A percentile compares a stretch with the other conserved stretches of the same genome.
Evolutionary conservation across 2,329 filamentous ascomycete genomes (phyloP).

Genomic region (Fusarium sulawesiense): DNA sequence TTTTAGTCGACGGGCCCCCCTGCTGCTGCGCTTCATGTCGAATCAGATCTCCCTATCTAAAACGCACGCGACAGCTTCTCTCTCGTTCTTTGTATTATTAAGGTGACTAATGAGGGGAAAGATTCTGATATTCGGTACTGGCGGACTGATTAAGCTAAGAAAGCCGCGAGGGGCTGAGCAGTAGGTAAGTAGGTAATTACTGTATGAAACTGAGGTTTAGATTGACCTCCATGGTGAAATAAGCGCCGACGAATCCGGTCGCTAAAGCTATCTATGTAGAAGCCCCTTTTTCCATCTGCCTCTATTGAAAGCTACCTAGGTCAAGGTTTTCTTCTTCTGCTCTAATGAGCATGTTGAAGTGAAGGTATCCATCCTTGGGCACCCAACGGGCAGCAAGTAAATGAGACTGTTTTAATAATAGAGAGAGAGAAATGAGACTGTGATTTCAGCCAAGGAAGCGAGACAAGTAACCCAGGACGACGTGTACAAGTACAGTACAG

Average conservation of each 20-base stretch:
- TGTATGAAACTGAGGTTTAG: constrained; percentile 20
- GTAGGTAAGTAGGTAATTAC: neutral
- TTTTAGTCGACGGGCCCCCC: constrained; percentile 12
- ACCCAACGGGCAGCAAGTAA: constrained; percentile 40
- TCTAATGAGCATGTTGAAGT: constrained; percentile 6
- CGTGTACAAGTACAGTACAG: constrained; percentile 2
- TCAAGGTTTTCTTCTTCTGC: constrained; percentile 11
- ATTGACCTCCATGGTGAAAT: constrained; percentile 2
- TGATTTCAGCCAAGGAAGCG: constrained; percentile 32
- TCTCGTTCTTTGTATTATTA: constrained; percentile 1
- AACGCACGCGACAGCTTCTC: constrained; percentile 31
- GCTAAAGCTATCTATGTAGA: constrained; percentile 15
- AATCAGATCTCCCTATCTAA: constrained; percentile 28
- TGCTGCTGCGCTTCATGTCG: constrained; percentile 16
- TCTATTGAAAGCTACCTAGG: neutral
- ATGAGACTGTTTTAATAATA: constrained; percentile 32
- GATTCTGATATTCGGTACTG: constrained; percentile 11
- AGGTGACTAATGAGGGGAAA: constrained; percentile 9
- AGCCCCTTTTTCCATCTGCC: constrained; percentile 9
- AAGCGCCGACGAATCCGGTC: constrained; percentile 40
- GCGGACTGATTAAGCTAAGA: constrained; percentile 10
- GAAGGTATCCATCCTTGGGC: constrained; percentile 38
- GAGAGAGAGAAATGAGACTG: constrained; percentile 34
- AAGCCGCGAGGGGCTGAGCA: constrained; percentile 39
- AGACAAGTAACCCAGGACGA: constrained; percentile 34